A percentile compares a stretch with the other conserved stretches of the same genome.
Conservation (phyloP, 139 green algal species). For the Ettlia oleoabundans region DNA sequence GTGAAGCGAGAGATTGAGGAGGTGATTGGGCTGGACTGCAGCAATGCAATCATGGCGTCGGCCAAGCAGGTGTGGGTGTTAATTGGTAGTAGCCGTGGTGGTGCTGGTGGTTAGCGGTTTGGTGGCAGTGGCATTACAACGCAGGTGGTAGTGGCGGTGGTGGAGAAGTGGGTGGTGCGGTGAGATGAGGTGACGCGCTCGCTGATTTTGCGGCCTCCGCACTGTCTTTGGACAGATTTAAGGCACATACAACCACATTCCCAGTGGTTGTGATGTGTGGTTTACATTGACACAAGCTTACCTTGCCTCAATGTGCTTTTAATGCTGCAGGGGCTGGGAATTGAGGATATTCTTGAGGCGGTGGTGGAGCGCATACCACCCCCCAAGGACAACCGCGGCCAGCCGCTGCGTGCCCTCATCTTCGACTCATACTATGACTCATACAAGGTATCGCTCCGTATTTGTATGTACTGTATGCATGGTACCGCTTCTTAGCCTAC, state of each 20-base stretch:
- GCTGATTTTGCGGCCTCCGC: too few species aligned
- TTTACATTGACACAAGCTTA: too few species aligned
- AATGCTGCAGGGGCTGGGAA: constrained; percentile 20
- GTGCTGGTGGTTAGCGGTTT: not conserved
- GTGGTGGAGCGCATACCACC: constrained; percentile 89
- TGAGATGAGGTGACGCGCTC: too few species aligned
- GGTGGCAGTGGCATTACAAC: too few species aligned
- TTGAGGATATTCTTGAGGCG: constrained; percentile 87
- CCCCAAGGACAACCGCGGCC: constrained; percentile 65
- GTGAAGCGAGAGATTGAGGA: constrained; percentile 96
- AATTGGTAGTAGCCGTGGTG: not conserved
- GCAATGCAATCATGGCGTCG: constrained; percentile 71
- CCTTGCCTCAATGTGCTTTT: not conserved
- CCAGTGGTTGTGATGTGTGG: too few species aligned
- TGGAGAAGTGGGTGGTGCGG: too few species aligned
- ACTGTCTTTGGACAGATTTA: too few species aligned
- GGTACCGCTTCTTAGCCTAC: not conserved
- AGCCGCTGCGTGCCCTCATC: constrained; percentile 89
- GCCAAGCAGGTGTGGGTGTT: constrained; percentile 77
- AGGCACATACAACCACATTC: too few species aligned
- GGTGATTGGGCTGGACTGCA: constrained; percentile 93
- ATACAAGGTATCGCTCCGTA: constrained; percentile 78
- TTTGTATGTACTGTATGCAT: too few species aligned
- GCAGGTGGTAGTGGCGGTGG: too few species aligned
- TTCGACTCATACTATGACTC: constrained; percentile 99